Evolutionary conservation across 2,329 filamentous ascomycete genomes (phyloP).

Genomic region (Phyllosticta citrichinensis): DNA sequence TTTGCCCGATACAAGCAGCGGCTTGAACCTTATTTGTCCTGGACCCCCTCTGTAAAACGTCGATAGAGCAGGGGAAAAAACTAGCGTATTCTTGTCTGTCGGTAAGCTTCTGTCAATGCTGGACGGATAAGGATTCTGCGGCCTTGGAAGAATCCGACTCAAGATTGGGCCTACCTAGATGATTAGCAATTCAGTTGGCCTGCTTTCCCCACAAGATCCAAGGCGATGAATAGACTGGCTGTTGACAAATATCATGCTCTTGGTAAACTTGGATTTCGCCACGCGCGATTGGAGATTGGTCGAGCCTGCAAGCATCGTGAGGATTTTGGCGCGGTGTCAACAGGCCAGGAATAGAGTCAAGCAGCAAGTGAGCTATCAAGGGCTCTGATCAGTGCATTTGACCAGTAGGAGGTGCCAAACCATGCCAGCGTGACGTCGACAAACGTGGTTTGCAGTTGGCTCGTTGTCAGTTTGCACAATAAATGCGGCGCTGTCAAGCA

Average conservation of each 20-base stretch:
- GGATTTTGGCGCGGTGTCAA: neutral
- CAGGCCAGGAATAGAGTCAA: neutral
- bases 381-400: neutral
- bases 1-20: neutral
- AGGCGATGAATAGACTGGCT: neutral
- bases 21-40: neutral
- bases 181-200: neutral
- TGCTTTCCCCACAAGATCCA: neutral
- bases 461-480: neutral
- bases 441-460: neutral
- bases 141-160: neutral
- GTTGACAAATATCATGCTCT: neutral
- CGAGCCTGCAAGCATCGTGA: neutral
- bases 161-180: neutral
- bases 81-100: neutral
- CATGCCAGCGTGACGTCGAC: neutral
- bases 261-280: neutral
- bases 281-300: neutral
- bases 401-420: neutral
- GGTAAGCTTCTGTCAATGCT: neutral
- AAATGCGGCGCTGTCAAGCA: neutral
- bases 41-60: neutral
- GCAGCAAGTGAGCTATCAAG: neutral
- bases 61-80: neutral
- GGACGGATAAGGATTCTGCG: neutral